Conservation (phyloP, 2,329 filamentous ascomycete genomes). For the Myriosclerotinia curreyana region DNA sequence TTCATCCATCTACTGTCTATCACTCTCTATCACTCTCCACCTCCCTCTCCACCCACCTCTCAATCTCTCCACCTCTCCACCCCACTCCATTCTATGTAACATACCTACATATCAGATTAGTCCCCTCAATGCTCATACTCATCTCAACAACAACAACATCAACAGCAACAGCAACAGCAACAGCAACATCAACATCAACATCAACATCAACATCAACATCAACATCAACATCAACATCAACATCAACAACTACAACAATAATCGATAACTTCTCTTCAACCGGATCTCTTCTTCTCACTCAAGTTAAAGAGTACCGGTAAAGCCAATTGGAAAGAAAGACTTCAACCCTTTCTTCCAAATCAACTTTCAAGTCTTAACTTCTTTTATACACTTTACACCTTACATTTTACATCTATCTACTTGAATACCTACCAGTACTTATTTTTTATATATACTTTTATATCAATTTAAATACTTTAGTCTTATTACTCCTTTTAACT, state of each 20-base stretch:
- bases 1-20: background rate
- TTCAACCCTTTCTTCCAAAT: slow-evolving; percentile 15
- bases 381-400: background rate
- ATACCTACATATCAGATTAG: slow-evolving; percentile 16
- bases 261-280: background rate
- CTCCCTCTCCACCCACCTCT: background rate
- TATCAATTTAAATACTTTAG: too few relatives aligned
- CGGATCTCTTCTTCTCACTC: background rate
- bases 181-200: too few relatives aligned
- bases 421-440: too few relatives aligned
- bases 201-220: too few relatives aligned
- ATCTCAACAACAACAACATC: background rate
- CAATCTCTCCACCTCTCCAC: too few relatives aligned
- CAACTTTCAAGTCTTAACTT: background rate
- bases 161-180: too few relatives aligned
- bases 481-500: too few relatives aligned
- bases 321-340: slow-evolving; percentile 3
- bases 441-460: too few relatives aligned
- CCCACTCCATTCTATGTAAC: slow-evolving; percentile 13
- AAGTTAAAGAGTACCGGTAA: background rate
- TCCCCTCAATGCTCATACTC: background rate
- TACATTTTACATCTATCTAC: slow-evolving; percentile 3
- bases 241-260: too few relatives aligned
- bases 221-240: too few relatives aligned
- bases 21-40: too few relatives aligned